phyloP scores from a whole-genome alignment of 2,329 filamentous ascomycete genomes.

The Plectosphaerella sp. region DNA sequence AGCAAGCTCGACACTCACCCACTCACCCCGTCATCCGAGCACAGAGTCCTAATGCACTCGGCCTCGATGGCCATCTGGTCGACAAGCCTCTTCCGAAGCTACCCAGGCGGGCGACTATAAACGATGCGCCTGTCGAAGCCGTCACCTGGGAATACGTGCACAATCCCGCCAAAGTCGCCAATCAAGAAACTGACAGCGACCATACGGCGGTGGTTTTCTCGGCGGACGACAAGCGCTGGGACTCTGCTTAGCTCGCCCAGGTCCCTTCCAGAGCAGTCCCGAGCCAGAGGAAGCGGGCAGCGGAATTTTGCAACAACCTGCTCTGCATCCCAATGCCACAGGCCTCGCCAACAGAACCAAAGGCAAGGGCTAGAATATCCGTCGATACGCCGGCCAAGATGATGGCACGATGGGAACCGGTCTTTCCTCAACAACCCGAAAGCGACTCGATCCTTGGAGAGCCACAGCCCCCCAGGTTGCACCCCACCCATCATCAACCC shows the following conservation, averaged over 20 bases:
- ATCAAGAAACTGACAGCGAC: neutral
- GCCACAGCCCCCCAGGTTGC: no score
- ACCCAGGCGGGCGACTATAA: no score
- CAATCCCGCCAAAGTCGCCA: no score
- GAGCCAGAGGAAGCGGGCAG: neutral
- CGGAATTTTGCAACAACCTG: neutral
- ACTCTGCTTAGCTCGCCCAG: slow-evolving; percentile 1
- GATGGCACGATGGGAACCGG: slow-evolving; percentile 5
- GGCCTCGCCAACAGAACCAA: neutral
- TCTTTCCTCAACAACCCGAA: slow-evolving; percentile 4
- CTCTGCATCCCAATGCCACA: neutral
- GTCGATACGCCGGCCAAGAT: slow-evolving; percentile 8
- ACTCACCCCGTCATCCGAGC: no score
- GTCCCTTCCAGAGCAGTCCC: neutral
- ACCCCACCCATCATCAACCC: no score
- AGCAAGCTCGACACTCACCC: slow-evolving; percentile 20
- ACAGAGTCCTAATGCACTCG: no score
- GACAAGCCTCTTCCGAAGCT: no score
- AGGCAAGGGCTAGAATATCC: neutral
- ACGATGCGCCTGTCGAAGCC: no score
- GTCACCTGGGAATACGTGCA: no score
- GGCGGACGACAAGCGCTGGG: neutral
- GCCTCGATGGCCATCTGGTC: no score
- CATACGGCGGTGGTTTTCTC: neutral
- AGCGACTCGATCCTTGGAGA: no score